Conservation (phyloP, 352 stramenopile species). For the Phytopythium litorale region DNA sequence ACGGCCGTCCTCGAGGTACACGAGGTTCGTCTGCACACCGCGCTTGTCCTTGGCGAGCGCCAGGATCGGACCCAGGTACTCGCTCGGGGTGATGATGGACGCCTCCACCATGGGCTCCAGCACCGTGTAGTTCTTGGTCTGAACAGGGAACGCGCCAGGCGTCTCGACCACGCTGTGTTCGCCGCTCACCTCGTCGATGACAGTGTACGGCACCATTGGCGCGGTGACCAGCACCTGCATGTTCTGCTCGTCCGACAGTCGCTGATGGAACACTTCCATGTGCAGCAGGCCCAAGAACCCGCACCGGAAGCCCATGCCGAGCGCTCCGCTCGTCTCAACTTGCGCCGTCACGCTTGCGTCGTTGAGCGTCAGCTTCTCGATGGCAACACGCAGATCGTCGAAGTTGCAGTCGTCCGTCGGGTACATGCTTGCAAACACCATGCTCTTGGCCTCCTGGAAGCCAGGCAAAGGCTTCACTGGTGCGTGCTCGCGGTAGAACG, state of each 20-base stretch:
- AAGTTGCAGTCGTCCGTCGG: constrained; percentile 95
- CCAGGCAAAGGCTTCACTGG: constrained; percentile 65
- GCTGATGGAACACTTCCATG: constrained; percentile 98
- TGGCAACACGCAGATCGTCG: constrained; percentile 94
- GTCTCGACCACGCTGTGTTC: constrained; percentile 52
- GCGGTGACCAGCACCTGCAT: constrained; percentile 97
- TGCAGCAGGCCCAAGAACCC: constrained; percentile 98
- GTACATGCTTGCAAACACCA: constrained; percentile 99
- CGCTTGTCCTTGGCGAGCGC: constrained; percentile 91
- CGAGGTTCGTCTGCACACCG: constrained; percentile 90
- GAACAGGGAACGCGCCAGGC: constrained; percentile 66
- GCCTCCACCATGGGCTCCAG: constrained; percentile 96
- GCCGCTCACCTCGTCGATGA: constrained; percentile 59
- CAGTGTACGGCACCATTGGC: constrained; percentile 97
- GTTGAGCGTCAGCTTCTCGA: constrained; percentile 97
- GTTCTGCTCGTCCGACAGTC: constrained; percentile 96
- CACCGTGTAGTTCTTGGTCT: constrained; percentile 87
- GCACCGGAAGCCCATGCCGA: constrained; percentile 96
- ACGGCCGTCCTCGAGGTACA: constrained; percentile 93
- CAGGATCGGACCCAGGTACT: constrained; percentile 95
- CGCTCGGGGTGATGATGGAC: constrained; percentile 94
- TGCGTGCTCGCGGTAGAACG: constrained; percentile 68
- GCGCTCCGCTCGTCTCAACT: constrained; percentile 91
- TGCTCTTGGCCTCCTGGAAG: constrained; percentile 85
- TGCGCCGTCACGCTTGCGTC: constrained; percentile 96